phyloP scores from a whole-genome alignment of 2,329 filamentous ascomycete genomes.

The Teratosphaeria epicoccoides region DNA sequence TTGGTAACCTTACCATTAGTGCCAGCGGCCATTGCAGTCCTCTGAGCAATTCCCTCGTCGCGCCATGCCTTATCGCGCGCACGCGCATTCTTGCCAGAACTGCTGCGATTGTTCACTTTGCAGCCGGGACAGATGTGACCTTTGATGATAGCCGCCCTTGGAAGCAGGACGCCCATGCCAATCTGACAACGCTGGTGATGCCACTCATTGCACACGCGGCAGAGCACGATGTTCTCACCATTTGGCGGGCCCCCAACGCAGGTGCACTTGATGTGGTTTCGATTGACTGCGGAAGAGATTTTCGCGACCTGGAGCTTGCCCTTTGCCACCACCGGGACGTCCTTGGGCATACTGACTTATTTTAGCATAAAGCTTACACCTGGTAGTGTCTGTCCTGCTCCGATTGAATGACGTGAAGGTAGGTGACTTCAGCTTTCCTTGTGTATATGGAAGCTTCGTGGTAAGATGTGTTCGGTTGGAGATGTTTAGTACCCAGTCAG shows the following conservation, averaged over 20 bases:
- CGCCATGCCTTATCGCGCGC: not conserved
- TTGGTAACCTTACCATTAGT: not conserved
- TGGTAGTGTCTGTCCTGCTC: not conserved
- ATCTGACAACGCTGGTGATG: conserved; percentile 7
- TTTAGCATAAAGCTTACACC: too few species aligned
- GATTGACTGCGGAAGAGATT: conserved; percentile 1
- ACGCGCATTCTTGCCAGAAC: not conserved
- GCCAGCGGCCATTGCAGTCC: not conserved
- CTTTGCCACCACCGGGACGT: not conserved
- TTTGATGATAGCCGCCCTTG: not conserved
- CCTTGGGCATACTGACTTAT: not conserved
- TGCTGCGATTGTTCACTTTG: not conserved
- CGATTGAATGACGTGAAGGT: too few species aligned
- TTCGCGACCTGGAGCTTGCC: not conserved
- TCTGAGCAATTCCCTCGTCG: not conserved
- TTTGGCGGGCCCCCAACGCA: conserved; percentile 1
- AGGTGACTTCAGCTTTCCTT: too few species aligned
- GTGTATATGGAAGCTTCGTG: too few species aligned
- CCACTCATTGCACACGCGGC: conserved; percentile 4
- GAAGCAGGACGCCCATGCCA: not conserved
- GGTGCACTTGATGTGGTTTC: conserved; percentile 3
- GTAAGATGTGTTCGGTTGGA: too few species aligned
- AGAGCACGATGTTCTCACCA: conserved; percentile 3
- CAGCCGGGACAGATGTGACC: not conserved
- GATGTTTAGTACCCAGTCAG: too few species aligned